These are phyloP conservation scores for Bjerkandera adusta DNA, from an alignment of 1,284 basidiomycete species.

Conservation along the genomic window DNA sequence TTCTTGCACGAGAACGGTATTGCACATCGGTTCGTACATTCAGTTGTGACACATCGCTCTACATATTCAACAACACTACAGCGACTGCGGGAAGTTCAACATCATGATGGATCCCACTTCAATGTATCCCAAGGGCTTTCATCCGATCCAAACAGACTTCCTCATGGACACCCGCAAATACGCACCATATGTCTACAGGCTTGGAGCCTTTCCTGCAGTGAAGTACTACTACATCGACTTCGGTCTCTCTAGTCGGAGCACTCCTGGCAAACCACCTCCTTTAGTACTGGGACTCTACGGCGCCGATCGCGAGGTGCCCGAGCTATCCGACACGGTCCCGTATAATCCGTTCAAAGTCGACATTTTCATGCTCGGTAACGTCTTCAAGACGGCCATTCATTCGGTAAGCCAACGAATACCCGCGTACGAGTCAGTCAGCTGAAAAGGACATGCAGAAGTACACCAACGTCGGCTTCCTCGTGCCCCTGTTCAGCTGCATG, in stretches of 20 bases:
- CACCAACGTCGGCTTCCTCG: not conserved
- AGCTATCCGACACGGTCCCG: slow-evolving; percentile 18
- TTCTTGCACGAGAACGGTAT: not conserved
- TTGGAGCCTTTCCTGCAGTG: not conserved
- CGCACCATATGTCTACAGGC: not conserved
- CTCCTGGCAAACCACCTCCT: not conserved
- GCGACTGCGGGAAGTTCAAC: not conserved
- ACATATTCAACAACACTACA: not conserved
- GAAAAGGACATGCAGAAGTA: not conserved
- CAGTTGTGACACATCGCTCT: not conserved
- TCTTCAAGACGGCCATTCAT: not conserved
- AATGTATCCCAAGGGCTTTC: slow-evolving; percentile 3
- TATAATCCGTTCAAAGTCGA: slow-evolving; percentile 3
- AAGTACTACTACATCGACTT: not conserved
- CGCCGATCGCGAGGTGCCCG: slow-evolving; percentile 24
- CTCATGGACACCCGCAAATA: not conserved
- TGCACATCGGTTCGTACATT: not conserved
- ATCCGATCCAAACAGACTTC: not conserved
- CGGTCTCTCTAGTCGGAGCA: not conserved
- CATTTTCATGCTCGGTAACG: not conserved
- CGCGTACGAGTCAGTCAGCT: not conserved
- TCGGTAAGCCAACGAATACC: not conserved
- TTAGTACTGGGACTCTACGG: slow-evolving; percentile 18
- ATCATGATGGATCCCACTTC: slow-evolving; percentile 1
- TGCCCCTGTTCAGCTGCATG: not conserved